A percentile compares a stretch with the other conserved stretches of the same genome.
Conservation (phyloP, 2,329 filamentous ascomycete genomes). For the Fusarium aywerte region DNA sequence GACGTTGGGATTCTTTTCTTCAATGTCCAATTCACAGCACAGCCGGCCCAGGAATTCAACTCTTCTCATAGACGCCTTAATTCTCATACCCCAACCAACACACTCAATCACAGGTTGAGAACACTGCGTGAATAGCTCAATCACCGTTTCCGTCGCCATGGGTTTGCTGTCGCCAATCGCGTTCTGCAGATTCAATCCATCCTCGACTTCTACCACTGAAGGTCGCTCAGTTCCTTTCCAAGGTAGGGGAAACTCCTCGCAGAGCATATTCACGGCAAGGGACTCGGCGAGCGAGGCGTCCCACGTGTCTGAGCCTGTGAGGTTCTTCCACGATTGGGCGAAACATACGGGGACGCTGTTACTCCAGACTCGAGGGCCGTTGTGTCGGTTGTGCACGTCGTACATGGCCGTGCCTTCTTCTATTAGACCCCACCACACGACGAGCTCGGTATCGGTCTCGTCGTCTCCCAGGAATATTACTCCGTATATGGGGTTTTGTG, state of each 20-base stretch:
- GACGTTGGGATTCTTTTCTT: conserved; percentile 38
- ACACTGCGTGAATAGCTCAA: conserved; percentile 43
- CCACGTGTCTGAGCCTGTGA: conserved; percentile 38
- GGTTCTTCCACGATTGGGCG: conserved; percentile 43
- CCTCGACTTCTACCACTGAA: conserved; percentile 42
- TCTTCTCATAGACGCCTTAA: conserved; percentile 41
- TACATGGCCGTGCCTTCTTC: conserved; percentile 45
- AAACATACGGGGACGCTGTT: conserved; percentile 46
- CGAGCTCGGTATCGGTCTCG: conserved; percentile 40
- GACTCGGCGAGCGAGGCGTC: conserved; percentile 38
- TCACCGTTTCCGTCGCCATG: conserved; percentile 39
- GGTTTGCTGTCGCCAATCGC: conserved; percentile 35
- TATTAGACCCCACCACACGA: conserved; percentile 47
- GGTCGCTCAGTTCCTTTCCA: conserved; percentile 39
- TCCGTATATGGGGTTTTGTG: conserved; percentile 44
- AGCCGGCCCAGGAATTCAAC: conserved; percentile 42
- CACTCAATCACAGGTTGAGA: conserved; percentile 40
- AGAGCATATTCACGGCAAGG: conserved; percentile 42
- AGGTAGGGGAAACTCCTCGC: conserved; percentile 42
- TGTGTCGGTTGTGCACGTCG: conserved; percentile 40
- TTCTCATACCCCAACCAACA: conserved; percentile 37
- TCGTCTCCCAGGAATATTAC: conserved; percentile 43
- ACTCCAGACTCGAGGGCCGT: conserved; percentile 42
- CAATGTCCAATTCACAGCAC: conserved; percentile 44
- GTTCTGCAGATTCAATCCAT: conserved; percentile 39